Percentiles rank a stretch among this genome's conserved stretches.
These are phyloP conservation scores for Panicum virgatum DNA, from an alignment of 202 grass and related monocot genomes.

Conservation along the genomic window DNA sequence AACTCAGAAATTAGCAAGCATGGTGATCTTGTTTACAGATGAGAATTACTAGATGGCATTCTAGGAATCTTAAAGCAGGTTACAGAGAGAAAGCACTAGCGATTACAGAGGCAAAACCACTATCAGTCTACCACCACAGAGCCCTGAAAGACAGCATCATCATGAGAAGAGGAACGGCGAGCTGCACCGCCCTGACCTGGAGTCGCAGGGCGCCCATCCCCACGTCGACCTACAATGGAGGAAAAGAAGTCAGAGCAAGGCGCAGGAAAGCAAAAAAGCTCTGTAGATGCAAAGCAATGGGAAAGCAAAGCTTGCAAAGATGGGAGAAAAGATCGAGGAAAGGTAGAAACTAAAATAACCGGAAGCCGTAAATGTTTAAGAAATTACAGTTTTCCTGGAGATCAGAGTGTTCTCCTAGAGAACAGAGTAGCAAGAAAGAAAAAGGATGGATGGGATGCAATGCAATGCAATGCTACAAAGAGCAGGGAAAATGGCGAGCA, in stretches of 20 bases:
- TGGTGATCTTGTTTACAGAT: constrained; percentile 4
- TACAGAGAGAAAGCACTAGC: background rate
- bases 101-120: constrained; percentile 29
- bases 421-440: background rate
- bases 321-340: background rate
- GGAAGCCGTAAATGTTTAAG: background rate
- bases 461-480: background rate
- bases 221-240: constrained; percentile 31
- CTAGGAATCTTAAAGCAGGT: background rate
- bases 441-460: background rate
- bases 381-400: background rate
- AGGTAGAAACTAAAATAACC: background rate
- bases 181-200: constrained; percentile 9
- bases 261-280: background rate
- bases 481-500: background rate
- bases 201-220: constrained; percentile 35
- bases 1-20: background rate
- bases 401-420: background rate
- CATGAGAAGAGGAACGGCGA: constrained; percentile 33
- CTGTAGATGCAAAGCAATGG: background rate
- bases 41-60: background rate
- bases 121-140: background rate
- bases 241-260: constrained; percentile 23
- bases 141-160: constrained; percentile 5
- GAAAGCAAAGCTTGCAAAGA: constrained; percentile 31